phyloP scores from a whole-genome alignment of 2,329 filamentous ascomycete species.

The Juglanconis sp. region DNA sequence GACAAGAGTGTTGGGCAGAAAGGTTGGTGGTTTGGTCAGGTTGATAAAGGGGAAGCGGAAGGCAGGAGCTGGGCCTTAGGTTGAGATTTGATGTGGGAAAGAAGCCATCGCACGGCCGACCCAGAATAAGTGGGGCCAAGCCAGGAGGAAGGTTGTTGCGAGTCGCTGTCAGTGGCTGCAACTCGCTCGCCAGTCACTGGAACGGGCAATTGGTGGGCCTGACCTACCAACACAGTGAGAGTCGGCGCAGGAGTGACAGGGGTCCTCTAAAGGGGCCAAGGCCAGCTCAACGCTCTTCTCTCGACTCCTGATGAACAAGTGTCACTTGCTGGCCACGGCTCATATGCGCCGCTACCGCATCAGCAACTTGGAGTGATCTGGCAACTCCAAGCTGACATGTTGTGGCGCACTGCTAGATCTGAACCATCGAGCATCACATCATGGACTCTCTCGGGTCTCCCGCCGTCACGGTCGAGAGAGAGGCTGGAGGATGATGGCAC shows the following conservation, averaged over 20 bases:
- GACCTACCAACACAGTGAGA: neutral
- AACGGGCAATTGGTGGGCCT: slow-evolving; percentile 17
- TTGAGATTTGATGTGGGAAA: slow-evolving; percentile 20
- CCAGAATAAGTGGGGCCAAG: slow-evolving; percentile 13
- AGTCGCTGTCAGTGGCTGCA: slow-evolving; percentile 11
- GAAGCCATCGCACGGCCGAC: slow-evolving; percentile 19
- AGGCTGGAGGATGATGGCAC: neutral
- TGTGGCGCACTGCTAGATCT: neutral
- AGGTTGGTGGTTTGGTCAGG: slow-evolving; percentile 16
- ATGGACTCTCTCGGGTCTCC: neutral
- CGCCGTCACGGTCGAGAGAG: neutral
- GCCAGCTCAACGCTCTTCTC: neutral
- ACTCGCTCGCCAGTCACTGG: slow-evolving; percentile 14
- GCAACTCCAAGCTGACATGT: neutral
- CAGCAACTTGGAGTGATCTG: neutral
- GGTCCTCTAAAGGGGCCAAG: neutral
- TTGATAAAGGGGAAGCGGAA: slow-evolving; percentile 20
- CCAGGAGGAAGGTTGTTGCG: slow-evolving; percentile 7
- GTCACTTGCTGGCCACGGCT: neutral
- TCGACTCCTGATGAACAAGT: neutral
- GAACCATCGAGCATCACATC: neutral
- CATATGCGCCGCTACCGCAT: neutral
- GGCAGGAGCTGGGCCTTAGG: slow-evolving; percentile 17
- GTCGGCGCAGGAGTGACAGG: neutral
- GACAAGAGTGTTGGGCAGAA: slow-evolving; percentile 16